Base-by-base conservation (phyloP, 768 basidiomycete species). In the Mycena maculata region DNA sequence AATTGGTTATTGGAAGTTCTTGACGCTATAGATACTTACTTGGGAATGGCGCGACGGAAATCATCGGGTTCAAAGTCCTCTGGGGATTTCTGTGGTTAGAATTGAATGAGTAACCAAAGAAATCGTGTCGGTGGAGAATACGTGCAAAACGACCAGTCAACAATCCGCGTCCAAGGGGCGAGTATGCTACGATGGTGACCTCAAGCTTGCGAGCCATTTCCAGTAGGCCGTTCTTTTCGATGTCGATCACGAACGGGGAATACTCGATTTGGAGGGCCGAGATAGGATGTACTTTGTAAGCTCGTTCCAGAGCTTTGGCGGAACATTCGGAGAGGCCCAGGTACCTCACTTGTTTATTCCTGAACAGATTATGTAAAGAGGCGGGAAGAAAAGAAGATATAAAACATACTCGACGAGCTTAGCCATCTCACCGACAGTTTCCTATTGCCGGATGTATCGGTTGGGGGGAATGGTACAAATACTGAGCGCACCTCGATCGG, bases 241-340 rank as follows among this genome's bases (percentile, higher is more conserved):
- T 80, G 54, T 83, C 80, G 27, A 86, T 78, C 12, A 76, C 77
- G 68, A 84, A 82, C 0, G 83, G 80, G 1, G 81, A 82, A 63
- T 79, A 85, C 70, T 84, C 84, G 54, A 84, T 77, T 63, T 86
- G 81, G 10, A 84, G 63, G 2, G 83, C 83, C 13, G 83, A 67
- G 63, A 85, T 81, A 9, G 82, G 83, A 57, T 84, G 82, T 8
- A 85, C 80, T 5, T 82, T 81, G 63, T 81, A 77, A 3, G 86
- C 87, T 11, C 87, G 82, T 39, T 84, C 83, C 30, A 88, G 73
- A 11, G 83, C 82, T 2, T 69, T 67, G 2, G 80, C 80, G 9
- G 80, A 83, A 60, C 78, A 79, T 65, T 88, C 87, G 7, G 84
- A 88, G 20, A 88, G 75, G 3, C 87, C 86, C 28, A 88, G 76